phyloP scores from a whole-genome alignment of 2,329 filamentous ascomycete genomes.

The Xylaria multiplex region DNA sequence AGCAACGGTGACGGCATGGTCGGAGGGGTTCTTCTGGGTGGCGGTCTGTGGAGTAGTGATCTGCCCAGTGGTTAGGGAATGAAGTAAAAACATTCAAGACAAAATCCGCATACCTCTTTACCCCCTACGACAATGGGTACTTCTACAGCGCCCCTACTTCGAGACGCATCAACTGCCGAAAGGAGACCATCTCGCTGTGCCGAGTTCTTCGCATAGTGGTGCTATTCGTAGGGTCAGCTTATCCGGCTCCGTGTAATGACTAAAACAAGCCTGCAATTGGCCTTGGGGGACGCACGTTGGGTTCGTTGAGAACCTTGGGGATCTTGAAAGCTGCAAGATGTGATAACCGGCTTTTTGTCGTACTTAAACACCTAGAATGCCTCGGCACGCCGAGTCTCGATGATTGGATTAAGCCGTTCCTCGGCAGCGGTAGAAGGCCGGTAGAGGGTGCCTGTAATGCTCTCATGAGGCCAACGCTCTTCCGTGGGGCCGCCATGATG shows the following conservation, averaged over 20 bases:
- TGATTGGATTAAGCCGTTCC: constrained; percentile 7
- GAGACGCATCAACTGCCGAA: constrained; percentile 75
- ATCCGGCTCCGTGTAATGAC: background rate
- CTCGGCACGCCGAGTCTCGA: background rate
- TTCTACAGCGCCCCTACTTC: constrained; percentile 75
- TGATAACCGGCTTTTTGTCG: constrained; percentile 52
- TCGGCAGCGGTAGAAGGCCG: constrained; percentile 28
- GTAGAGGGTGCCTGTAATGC: constrained; percentile 38
- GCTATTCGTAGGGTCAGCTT: constrained; percentile 60
- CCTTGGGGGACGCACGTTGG: constrained; percentile 75
- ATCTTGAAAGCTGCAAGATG: constrained; percentile 87
- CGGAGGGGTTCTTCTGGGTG: constrained; percentile 83
- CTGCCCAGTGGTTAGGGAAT: constrained; percentile 52
- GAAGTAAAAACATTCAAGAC: background rate
- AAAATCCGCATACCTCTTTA: constrained; percentile 69
- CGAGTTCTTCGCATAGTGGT: constrained; percentile 88
- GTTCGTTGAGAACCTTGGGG: constrained; percentile 88
- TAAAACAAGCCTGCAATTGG: background rate
- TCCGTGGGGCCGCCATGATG: constrained; percentile 42
- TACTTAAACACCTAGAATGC: constrained; percentile 44
- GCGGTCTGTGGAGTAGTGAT: constrained; percentile 73
- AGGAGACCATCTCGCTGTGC: constrained; percentile 79
- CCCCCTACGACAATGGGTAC: constrained; percentile 87
- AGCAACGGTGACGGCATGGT: constrained; percentile 80
- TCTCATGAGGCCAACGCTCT: constrained; percentile 41